Conservation (phyloP, 2,329 filamentous ascomycete species). For the Cladosporium sp. region DNA sequence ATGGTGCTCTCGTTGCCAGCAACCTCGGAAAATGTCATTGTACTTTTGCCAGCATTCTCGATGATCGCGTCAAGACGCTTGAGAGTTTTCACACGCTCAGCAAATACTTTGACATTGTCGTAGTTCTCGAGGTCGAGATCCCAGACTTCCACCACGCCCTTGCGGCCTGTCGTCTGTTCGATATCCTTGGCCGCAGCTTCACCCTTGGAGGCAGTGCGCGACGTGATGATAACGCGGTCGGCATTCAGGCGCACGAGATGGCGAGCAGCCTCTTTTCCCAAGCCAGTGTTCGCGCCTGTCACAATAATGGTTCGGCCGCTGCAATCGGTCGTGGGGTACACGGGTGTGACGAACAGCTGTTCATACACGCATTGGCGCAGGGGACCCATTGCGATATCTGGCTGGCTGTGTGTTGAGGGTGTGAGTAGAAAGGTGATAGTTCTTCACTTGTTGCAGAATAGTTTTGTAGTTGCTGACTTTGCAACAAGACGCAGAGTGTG, state of each 20-base stretch:
- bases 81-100: constrained; percentile 29
- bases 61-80: constrained; percentile 34
- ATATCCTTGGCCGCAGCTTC: constrained; percentile 42
- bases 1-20: constrained; percentile 48
- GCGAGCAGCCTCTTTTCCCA: constrained; percentile 44
- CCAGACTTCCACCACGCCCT: constrained; percentile 43
- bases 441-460: neutral
- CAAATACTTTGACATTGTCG: constrained; percentile 35
- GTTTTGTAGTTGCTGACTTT: no score
- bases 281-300: constrained; percentile 46
- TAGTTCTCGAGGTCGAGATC: constrained; percentile 41
- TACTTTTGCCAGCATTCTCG: constrained; percentile 35
- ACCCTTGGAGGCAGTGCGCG: constrained; percentile 41
- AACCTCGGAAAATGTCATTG: constrained; percentile 7
- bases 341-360: constrained; percentile 16
- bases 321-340: constrained; percentile 11
- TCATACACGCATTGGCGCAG: constrained; percentile 11
- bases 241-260: constrained; percentile 40
- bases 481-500: neutral
- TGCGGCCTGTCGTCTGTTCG: constrained; percentile 29
- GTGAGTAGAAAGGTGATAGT: no score
- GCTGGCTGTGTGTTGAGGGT: neutral
- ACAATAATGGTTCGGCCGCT: constrained; percentile 42
- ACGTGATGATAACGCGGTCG: constrained; percentile 43
- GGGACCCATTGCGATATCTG: neutral